Evolutionary conservation across 2,329 filamentous ascomycete species (phyloP).

Genomic region (Hortaea werneckii): DNA sequence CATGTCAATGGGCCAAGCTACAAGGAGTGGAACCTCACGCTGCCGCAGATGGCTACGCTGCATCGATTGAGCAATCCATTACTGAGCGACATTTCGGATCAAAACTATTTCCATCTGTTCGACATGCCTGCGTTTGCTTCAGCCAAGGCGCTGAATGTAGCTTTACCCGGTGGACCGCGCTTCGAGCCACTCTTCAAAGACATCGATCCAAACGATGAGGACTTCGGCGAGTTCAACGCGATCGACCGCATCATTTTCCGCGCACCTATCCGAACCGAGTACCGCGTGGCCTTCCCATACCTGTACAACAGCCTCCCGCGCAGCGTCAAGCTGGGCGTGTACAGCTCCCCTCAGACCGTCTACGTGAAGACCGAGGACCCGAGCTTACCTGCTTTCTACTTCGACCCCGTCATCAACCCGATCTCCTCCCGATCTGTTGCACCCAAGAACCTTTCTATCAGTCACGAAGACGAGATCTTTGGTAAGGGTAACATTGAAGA

Average conservation of each 20-base stretch:
- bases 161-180: constrained; percentile 90
- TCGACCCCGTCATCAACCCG: constrained; percentile 94
- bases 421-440: constrained; percentile 92
- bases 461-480: constrained; percentile 90
- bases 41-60: constrained; percentile 92
- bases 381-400: constrained; percentile 89
- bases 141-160: constrained; percentile 92
- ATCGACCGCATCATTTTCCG: constrained; percentile 99
- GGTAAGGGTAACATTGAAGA: constrained; percentile 73
- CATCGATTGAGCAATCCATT: constrained; percentile 87
- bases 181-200: constrained; percentile 98
- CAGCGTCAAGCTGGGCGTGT: constrained; percentile 88
- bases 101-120: constrained; percentile 97
- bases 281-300: constrained; percentile 86
- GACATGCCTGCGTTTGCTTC: constrained; percentile 91
- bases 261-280: constrained; percentile 87
- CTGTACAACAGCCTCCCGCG: constrained; percentile 93
- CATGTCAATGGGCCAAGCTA: constrained; percentile 97
- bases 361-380: constrained; percentile 82
- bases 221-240: constrained; percentile 98
- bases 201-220: constrained; percentile 95
- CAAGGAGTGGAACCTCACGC: constrained; percentile 83
- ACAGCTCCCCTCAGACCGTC: constrained; percentile 85
- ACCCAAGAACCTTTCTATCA: constrained; percentile 84
- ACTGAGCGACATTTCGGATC: constrained; percentile 82